Evolutionary conservation across 2,329 filamentous ascomycete genomes (phyloP), one percentile per base, ranked within the genome.

Genomic region (Arachnomyces sp.): DNA sequence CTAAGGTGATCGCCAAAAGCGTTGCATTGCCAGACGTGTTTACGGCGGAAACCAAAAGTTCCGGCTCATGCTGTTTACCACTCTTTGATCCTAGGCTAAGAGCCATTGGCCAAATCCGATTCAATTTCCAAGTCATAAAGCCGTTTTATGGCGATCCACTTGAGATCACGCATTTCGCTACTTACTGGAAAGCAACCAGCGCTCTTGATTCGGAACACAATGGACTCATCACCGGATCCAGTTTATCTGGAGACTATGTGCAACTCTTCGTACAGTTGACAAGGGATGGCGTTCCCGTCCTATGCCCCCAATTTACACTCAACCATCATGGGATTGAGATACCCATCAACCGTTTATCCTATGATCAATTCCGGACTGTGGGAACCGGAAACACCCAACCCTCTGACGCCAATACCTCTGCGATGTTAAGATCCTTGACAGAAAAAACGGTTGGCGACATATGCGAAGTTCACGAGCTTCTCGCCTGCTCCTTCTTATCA

Each of bases 141-240:
- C 92, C 92, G 0, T 98, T 96, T 66, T 79, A 81, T 47, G 90
- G 92, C 6, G 83, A 88, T 45, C 88, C 92, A 3, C 71, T 98
- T 15, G 92, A 98, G 61, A 95, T 98, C 45, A 94, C 92, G 1
- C 89, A 96, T 56, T 98, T 96, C 53, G 92, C 94, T 47, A 96
- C 92, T 0, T 98, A 98, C 63, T 98, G 92, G 92, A 98, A 96
- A 64, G 90, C 90, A 0, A 98, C 92, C 1, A 94, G 88, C 55
- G 88, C 94, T 52, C 76, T 92, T 35, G 87, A 94, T 58, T 81
- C 85, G 37, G 84, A 88, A 34, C 82, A 84, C 16, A 92, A 77
- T 56, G 85, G 87, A 16, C 78, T 96, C 16, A 86, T 98, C 13
- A 96, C 90, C 0, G 92, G 90, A 1, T 96, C 90, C 7, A 96